Evolutionary conservation across 73 alveolate species (phyloP).

Genomic region (Symbiodinium pilosum): DNA sequence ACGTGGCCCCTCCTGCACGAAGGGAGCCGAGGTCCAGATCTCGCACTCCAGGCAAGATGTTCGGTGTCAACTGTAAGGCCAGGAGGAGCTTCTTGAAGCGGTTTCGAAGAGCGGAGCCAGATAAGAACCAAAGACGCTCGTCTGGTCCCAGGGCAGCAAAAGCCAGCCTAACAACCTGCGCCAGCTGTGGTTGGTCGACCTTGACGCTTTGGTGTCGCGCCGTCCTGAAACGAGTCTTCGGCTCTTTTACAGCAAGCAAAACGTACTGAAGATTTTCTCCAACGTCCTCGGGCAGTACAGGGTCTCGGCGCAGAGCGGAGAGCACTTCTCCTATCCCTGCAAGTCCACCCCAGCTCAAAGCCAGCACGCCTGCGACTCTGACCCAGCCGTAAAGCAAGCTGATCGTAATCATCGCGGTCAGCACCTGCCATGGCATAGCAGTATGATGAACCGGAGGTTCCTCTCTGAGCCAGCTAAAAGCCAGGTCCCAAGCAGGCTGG

Average conservation of each 20-base stretch:
- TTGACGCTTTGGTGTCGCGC: slow-evolving; percentile 1
- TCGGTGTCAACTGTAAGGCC: not conserved
- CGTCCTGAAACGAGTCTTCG: slow-evolving; percentile 8
- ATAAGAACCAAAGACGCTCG: not conserved
- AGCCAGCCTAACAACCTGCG: not conserved
- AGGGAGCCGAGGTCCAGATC: not conserved
- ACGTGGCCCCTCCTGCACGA: slow-evolving; percentile 37
- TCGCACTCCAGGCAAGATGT: too few species aligned
- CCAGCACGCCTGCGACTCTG: not conserved
- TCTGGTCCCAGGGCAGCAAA: not conserved
- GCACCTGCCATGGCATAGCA: not conserved
- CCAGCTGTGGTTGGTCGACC: not conserved
- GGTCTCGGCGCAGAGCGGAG: not conserved
- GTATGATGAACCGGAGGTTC: not conserved
- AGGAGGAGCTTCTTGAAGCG: not conserved
- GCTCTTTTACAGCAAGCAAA: not conserved
- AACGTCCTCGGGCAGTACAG: not conserved
- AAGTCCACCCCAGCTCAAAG: not conserved
- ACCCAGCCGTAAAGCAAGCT: not conserved
- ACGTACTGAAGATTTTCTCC: not conserved
- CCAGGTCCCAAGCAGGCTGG: not conserved
- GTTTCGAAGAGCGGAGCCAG: not conserved
- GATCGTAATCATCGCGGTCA: not conserved
- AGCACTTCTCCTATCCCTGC: not conserved
- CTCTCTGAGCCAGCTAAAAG: not conserved